Percentiles rank a stretch among this genome's conserved stretches.
Conservation (phyloP, 1,284 basidiomycete species). For the Tremellales sp. region DNA sequence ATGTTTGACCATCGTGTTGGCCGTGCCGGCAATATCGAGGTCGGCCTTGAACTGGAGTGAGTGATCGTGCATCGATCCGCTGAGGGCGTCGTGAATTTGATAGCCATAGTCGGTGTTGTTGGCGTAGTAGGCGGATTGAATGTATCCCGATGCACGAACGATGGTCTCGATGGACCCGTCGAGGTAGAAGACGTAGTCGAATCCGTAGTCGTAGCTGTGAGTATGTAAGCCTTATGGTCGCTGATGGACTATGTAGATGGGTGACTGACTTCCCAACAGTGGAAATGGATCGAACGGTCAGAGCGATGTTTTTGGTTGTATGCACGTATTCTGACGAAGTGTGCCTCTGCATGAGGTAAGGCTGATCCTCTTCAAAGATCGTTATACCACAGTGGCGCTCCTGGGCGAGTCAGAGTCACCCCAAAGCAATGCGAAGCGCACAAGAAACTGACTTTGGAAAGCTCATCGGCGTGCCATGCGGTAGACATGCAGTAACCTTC, state of each 20-base stretch:
- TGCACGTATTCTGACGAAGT: constrained; percentile 26
- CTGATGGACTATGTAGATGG: too few species aligned
- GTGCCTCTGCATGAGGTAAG: constrained; percentile 37
- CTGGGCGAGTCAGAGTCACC: background rate
- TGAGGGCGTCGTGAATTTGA: constrained; percentile 33
- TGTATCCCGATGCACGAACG: constrained; percentile 42
- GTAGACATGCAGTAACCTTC: constrained; percentile 25
- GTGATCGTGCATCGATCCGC: constrained; percentile 42
- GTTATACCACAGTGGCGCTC: constrained; percentile 31
- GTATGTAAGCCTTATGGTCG: constrained; percentile 7
- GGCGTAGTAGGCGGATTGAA: constrained; percentile 37
- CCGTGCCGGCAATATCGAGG: constrained; percentile 34
- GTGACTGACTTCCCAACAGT: constrained; percentile 23
- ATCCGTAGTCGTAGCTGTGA: constrained; percentile 36
- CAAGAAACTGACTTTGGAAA: constrained; percentile 18
- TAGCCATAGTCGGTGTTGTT: constrained; percentile 38
- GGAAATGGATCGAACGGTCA: constrained; percentile 31
- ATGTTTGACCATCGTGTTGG: constrained; percentile 38
- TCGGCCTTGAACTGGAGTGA: constrained; percentile 29
- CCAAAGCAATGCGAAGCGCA: background rate
- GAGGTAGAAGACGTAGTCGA: constrained; percentile 35
- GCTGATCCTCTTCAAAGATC: constrained; percentile 35
- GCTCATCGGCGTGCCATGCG: constrained; percentile 33
- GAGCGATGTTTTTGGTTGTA: constrained; percentile 36
- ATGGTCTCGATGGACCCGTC: constrained; percentile 40